These are phyloP conservation scores for Calonectria fujianensis DNA, from an alignment of 2,329 filamentous ascomycete species.

Conservation along the genomic window DNA sequence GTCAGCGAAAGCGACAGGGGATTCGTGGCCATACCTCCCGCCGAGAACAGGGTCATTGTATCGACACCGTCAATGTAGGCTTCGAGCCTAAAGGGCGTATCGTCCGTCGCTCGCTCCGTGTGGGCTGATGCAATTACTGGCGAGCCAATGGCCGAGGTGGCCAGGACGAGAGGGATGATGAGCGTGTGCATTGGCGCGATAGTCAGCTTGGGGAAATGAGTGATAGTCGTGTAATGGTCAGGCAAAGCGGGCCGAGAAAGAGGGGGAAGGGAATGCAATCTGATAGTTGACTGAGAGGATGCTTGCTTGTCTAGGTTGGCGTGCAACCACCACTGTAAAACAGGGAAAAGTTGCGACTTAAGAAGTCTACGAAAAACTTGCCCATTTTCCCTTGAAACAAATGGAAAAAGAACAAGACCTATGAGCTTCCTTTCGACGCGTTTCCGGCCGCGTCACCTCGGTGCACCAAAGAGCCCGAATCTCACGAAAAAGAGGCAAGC, in stretches of 20 bases:
- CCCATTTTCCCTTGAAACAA: neutral
- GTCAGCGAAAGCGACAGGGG: neutral
- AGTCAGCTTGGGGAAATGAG: slow-evolving; percentile 1
- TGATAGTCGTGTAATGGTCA: neutral
- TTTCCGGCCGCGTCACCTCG: slow-evolving; percentile 27
- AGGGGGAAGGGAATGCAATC: neutral
- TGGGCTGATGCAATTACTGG: neutral
- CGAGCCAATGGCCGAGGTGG: slow-evolving; percentile 11
- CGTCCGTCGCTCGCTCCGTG: neutral
- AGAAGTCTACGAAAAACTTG: neutral
- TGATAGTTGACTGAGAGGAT: neutral
- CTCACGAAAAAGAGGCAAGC: neutral
- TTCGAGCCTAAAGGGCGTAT: slow-evolving; percentile 30
- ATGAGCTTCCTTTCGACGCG: neutral
- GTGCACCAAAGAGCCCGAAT: neutral
- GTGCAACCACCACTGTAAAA: neutral
- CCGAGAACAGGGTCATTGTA: slow-evolving; percentile 31
- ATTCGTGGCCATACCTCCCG: slow-evolving; percentile 28
- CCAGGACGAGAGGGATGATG: neutral
- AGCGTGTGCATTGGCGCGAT: slow-evolving; percentile 22
- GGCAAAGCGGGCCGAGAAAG: neutral
- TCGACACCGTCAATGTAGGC: slow-evolving; percentile 36
- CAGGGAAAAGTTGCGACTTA: slow-evolving; percentile 1
- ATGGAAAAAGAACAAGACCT: neutral
- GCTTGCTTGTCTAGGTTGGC: neutral